Percentiles rank a stretch among this genome's conserved stretches.
Evolutionary conservation across 1,284 basidiomycete species (phyloP).

Genomic region (Papiliotrema flavescens): DNA sequence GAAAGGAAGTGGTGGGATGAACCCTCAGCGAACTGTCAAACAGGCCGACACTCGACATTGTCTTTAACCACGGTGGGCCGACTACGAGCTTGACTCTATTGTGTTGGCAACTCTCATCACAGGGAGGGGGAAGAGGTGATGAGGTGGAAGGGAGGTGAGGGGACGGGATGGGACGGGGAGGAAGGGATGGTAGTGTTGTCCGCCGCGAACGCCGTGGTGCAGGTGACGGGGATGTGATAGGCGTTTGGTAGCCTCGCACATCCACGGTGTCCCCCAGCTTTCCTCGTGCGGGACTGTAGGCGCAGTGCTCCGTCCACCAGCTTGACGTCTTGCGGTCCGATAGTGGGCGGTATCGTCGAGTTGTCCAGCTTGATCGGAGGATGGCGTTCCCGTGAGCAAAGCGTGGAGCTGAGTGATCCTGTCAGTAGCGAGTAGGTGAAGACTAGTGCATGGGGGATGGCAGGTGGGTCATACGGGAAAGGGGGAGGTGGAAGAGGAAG

Average conservation of each 20-base stretch:
- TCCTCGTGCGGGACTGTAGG: no score
- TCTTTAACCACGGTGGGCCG: slow-evolving; percentile 27
- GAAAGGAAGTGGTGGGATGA: no score
- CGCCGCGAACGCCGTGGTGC: no score
- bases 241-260: no score
- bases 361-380: no score
- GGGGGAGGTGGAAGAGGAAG: neutral
- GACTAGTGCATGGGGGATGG: neutral
- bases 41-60: slow-evolving; percentile 40
- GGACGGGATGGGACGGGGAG: neutral
- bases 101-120: slow-evolving; percentile 49
- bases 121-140: neutral
- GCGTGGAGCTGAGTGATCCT: neutral
- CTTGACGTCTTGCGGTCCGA: no score
- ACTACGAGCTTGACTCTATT: slow-evolving; percentile 49
- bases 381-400: no score
- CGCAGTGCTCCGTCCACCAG: no score
- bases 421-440: neutral
- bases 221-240: no score
- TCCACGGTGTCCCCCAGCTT: no score
- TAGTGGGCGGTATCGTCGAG: no score
- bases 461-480: neutral
- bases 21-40: slow-evolving; percentile 43
- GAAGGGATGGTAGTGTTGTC: neutral
- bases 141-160: neutral